Percentiles rank a stretch among this genome's conserved stretches.
These are phyloP conservation scores for Aschersonia sp. DNA, from an alignment of 2,329 filamentous ascomycete species.

Conservation along the genomic window DNA sequence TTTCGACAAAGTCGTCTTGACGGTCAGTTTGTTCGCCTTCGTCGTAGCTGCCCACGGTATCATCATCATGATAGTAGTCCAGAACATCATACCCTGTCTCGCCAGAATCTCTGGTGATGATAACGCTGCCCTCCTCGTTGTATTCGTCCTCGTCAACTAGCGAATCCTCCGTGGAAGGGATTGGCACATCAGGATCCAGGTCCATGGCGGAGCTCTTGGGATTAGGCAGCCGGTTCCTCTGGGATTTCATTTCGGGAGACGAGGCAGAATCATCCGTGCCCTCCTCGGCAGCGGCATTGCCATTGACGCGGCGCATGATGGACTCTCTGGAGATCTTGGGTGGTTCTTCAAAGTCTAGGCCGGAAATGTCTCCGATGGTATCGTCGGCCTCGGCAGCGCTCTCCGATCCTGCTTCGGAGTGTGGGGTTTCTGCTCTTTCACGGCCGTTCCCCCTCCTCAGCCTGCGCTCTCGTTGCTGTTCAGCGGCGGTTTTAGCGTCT, in stretches of 20 bases:
- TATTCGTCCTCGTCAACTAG: slow-evolving; percentile 37
- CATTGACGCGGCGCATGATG: slow-evolving; percentile 78
- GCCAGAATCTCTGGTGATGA: slow-evolving; percentile 52
- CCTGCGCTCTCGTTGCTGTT: slow-evolving; percentile 53
- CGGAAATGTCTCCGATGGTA: slow-evolving; percentile 42
- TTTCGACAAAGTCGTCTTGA: neutral
- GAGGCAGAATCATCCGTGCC: slow-evolving; percentile 49
- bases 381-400: slow-evolving; percentile 39
- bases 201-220: neutral
- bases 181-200: slow-evolving; percentile 77
- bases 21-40: slow-evolving; percentile 39
- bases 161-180: slow-evolving; percentile 70
- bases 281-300: slow-evolving; percentile 36
- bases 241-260: slow-evolving; percentile 42
- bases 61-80: slow-evolving; percentile 50
- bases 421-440: slow-evolving; percentile 31
- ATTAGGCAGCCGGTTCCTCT: slow-evolving; percentile 32
- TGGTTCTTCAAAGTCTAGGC: slow-evolving; percentile 50
- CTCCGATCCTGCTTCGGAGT: slow-evolving; percentile 21
- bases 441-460: slow-evolving; percentile 46
- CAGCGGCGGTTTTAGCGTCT: slow-evolving; percentile 40
- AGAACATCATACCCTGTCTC: slow-evolving; percentile 50
- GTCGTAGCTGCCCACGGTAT: slow-evolving; percentile 15
- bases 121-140: slow-evolving; percentile 41
- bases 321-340: slow-evolving; percentile 84